phyloP scores from a whole-genome alignment of 2,329 filamentous ascomycete genomes.

The Trichoderma afroharzianum region DNA sequence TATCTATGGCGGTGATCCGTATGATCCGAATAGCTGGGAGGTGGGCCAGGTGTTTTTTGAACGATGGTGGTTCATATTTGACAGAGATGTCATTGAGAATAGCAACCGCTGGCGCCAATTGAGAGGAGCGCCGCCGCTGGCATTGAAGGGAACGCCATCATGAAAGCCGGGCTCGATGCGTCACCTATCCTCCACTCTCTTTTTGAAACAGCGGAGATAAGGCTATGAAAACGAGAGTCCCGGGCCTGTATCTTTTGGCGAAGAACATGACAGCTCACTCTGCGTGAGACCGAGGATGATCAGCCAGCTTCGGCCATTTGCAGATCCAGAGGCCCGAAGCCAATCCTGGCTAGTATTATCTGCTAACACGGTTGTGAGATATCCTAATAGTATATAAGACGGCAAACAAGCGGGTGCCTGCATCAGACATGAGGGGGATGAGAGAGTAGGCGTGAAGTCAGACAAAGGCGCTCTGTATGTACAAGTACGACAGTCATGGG shows the following conservation, averaged over 20 bases:
- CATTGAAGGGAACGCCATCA: neutral
- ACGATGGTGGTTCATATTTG: constrained; percentile 58
- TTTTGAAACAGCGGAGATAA: neutral
- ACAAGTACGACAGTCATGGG: neutral
- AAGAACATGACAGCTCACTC: neutral
- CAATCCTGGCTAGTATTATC: neutral
- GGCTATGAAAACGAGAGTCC: neutral
- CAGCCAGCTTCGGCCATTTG: neutral
- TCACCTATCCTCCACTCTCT: neutral
- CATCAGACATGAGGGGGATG: neutral
- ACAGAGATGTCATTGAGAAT: constrained; percentile 48
- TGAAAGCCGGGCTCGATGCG: neutral
- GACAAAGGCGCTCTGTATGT: neutral
- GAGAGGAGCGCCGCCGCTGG: constrained; percentile 40
- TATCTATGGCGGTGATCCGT: constrained; percentile 49
- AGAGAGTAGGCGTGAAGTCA: neutral
- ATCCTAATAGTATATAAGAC: neutral
- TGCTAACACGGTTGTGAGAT: neutral
- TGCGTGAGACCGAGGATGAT: neutral
- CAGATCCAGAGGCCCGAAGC: neutral
- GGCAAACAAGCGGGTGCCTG: neutral
- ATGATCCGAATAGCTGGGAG: constrained; percentile 50
- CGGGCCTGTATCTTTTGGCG: neutral
- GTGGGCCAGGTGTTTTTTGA: constrained; percentile 56
- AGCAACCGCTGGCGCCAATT: constrained; percentile 50